Evolutionary conservation across 148 eudicot genomes (phyloP).

Genomic region (Camellia granthamiana): DNA sequence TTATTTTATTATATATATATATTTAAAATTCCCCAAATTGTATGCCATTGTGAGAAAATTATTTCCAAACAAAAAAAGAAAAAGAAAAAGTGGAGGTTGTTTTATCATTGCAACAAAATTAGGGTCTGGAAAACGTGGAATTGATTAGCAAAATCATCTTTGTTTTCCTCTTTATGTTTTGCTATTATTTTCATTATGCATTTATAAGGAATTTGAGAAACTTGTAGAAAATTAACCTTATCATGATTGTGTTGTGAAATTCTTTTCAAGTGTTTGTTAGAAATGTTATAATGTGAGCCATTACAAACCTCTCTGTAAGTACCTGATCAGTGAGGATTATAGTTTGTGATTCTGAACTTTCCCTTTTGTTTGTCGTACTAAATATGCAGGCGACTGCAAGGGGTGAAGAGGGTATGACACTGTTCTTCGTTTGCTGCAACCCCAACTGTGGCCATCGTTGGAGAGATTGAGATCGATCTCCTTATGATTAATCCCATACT

Average conservation of each 20-base stretch:
- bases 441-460: conserved; percentile 83
- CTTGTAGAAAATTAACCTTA: not conserved
- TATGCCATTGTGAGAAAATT: not conserved
- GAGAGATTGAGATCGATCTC: conserved; percentile 51
- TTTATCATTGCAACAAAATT: not conserved
- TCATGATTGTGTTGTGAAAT: no score
- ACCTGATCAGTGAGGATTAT: not conserved
- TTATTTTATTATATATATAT: not conserved
- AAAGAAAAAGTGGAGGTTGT: not conserved
- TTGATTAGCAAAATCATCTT: not conserved
- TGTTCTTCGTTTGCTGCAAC: conserved; percentile 91
- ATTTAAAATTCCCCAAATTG: not conserved
- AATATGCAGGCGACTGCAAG: conserved; percentile 70
- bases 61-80: not conserved
- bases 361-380: not conserved
- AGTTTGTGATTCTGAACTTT: not conserved
- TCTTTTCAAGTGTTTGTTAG: not conserved
- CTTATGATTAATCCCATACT: not conserved
- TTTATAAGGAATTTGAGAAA: not conserved
- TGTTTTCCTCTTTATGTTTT: not conserved
- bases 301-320: not conserved
- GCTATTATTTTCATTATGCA: not conserved
- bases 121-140: not conserved
- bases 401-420: conserved; percentile 92
- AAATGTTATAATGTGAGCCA: not conserved